A percentile compares a stretch with the other conserved stretches of the same genome.
These are phyloP conservation scores for Debaryomycetaceae sp. DNA, from an alignment of 1,139 yeast genomes.

Conservation along the genomic window DNA sequence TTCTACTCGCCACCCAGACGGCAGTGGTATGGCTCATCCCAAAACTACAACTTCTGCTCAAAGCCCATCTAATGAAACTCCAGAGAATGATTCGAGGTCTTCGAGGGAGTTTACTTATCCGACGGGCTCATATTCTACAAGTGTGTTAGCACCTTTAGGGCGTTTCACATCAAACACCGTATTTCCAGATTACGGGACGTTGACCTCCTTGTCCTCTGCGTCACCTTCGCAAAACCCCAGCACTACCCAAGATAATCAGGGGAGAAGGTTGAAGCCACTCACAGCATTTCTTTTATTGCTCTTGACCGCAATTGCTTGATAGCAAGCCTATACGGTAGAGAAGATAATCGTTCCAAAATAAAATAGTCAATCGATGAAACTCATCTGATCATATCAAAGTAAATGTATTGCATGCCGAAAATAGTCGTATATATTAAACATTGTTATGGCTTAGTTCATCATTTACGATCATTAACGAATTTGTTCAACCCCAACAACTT, in stretches of 20 bases:
- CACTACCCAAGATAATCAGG: background rate
- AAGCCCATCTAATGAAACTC: background rate
- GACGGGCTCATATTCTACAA: background rate
- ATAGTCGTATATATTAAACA: background rate
- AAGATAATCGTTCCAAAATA: too few species aligned
- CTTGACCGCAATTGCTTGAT: background rate
- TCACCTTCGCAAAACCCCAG: background rate
- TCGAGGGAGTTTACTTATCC: background rate
- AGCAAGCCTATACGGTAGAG: too few species aligned
- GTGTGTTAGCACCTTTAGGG: background rate
- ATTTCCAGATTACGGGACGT: background rate
- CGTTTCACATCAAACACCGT: background rate
- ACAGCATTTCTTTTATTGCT: background rate
- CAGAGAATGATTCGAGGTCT: background rate
- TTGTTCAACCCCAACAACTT: too few species aligned
- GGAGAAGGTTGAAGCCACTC: background rate
- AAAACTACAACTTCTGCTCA: constrained; percentile 3
- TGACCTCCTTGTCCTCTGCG: background rate
- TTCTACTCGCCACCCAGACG: background rate
- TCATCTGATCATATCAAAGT: background rate
- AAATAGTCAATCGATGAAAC: too few species aligned
- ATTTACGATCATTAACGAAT: too few species aligned
- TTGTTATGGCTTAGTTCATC: background rate
- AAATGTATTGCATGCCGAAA: background rate
- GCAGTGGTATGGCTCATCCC: background rate